These are phyloP conservation scores for Tetrapyrgos nigripes DNA, from an alignment of 1,284 basidiomycete species.

Conservation along the genomic window DNA sequence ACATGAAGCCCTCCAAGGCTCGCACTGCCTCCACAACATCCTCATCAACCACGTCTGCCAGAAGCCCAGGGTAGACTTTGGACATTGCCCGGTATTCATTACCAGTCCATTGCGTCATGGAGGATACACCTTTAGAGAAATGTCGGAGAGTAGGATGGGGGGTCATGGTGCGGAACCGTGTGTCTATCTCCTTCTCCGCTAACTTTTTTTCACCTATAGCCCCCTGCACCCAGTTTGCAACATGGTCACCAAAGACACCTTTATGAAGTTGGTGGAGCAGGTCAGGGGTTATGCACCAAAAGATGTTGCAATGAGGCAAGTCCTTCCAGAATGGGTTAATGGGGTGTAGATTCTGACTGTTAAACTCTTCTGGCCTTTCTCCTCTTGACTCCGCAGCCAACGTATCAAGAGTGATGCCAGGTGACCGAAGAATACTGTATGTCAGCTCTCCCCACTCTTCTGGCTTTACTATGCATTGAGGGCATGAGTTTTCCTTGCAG, in stretches of 20 bases:
- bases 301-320: no score
- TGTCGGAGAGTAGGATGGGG: no score
- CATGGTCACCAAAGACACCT: no score
- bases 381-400: neutral
- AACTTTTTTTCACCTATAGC: slow-evolving; percentile 21
- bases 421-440: neutral
- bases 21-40: slow-evolving; percentile 14
- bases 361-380: neutral
- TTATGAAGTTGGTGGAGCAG: no score
- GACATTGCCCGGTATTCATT: no score
- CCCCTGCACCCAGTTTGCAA: slow-evolving; percentile 16
- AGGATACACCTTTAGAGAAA: no score
- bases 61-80: no score
- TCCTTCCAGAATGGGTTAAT: slow-evolving; percentile 15
- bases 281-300: no score
- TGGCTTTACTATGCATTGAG: slow-evolving; percentile 16
- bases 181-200: slow-evolving; percentile 16
- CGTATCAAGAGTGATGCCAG: neutral
- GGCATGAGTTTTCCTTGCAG: slow-evolving; percentile 23
- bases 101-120: no score
- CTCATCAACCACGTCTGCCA: slow-evolving; percentile 8
- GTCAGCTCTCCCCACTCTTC: slow-evolving; percentile 13
- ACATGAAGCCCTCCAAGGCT: slow-evolving; percentile 25
- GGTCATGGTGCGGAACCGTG: no score
- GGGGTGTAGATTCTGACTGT: neutral